Conservation (phyloP, 1,139 yeast genomes). For the Diutina rugosa region DNA sequence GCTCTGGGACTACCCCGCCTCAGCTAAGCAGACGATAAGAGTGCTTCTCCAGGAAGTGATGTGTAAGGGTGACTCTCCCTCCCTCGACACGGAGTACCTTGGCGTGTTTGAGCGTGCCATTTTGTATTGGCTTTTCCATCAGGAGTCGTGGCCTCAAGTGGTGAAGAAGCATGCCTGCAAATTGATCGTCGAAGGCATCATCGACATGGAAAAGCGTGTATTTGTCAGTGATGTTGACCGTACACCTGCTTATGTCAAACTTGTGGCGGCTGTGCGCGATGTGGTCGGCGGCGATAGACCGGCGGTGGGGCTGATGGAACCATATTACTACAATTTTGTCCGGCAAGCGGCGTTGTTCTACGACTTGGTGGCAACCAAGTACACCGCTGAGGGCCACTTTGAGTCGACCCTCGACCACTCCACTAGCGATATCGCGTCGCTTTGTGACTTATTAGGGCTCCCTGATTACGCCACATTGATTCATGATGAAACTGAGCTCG, state of each 20-base stretch:
- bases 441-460: not conserved
- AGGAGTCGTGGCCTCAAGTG: not conserved
- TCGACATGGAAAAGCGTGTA: not conserved
- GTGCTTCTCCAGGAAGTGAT: not conserved
- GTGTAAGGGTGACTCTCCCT: not conserved
- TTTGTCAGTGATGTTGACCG: not conserved
- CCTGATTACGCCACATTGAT: not conserved
- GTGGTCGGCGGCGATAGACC: not conserved
- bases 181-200: not conserved
- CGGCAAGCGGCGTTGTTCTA: not conserved
- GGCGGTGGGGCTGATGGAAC: not conserved
- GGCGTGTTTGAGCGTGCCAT: not conserved
- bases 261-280: not conserved
- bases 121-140: not conserved
- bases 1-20: not conserved
- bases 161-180: not conserved
- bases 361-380: not conserved
- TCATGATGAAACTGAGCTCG: not conserved
- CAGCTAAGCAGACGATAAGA: not conserved
- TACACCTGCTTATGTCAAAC: not conserved
- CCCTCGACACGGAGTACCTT: not conserved
- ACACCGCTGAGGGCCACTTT: not conserved
- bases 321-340: not conserved
- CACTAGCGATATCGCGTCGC: not conserved
- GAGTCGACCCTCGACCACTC: not conserved